Conservation (phyloP, 1,284 basidiomycete species). For the Takashimella tepidaria region DNA sequence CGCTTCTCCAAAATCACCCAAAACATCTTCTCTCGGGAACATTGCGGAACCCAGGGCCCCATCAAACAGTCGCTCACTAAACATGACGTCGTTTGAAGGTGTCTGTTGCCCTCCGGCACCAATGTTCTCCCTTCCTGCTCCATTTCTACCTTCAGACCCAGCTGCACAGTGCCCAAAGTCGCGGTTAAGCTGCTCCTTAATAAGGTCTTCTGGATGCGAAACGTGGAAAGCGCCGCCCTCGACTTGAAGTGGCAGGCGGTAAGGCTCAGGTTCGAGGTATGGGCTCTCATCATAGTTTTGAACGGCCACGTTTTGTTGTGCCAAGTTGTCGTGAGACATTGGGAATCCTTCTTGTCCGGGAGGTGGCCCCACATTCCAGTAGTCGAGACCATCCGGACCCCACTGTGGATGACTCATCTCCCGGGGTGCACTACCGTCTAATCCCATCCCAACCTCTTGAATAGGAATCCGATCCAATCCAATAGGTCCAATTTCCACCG, state of each 20-base stretch:
- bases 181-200: slow-evolving; percentile 9
- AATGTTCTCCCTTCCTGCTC: not conserved
- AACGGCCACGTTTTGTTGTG: slow-evolving; percentile 1
- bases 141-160: not conserved
- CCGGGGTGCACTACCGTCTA: not conserved
- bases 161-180: not conserved
- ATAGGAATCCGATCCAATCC: not conserved
- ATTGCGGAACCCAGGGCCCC: slow-evolving; percentile 22
- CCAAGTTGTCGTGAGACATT: slow-evolving; percentile 2
- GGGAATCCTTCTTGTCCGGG: not conserved
- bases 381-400: not conserved
- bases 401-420: no score
- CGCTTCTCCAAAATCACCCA: slow-evolving; percentile 22
- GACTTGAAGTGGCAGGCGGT: slow-evolving; percentile 14
- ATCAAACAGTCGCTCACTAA: slow-evolving; percentile 36
- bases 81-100: slow-evolving; percentile 33
- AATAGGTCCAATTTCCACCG: slow-evolving; percentile 11
- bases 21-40: slow-evolving; percentile 11
- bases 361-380: slow-evolving; percentile 1
- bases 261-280: slow-evolving; percentile 6
- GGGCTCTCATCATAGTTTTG: slow-evolving; percentile 4
- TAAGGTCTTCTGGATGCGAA: slow-evolving; percentile 9
- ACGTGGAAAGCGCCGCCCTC: slow-evolving; percentile 2
- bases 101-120: slow-evolving; percentile 26
- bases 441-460: slow-evolving; percentile 4